A percentile compares a stretch with the other conserved stretches of the same genome.
phyloP scores from a whole-genome alignment of 2,329 filamentous ascomycete species.

The Moelleriella libera region DNA sequence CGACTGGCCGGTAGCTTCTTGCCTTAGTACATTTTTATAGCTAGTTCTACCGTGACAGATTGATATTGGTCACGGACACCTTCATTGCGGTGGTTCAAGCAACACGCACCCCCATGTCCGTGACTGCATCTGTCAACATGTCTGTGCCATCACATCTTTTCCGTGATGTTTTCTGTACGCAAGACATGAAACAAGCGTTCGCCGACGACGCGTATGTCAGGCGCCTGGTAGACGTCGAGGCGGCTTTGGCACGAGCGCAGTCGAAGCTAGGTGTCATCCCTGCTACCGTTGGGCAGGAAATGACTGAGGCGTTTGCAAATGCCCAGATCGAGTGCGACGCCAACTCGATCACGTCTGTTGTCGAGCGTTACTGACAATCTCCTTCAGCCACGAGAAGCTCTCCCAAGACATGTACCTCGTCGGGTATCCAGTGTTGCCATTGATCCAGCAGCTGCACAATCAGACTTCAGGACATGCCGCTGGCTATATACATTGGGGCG shows the following conservation, averaged over 20 bases:
- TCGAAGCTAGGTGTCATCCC: conserved; percentile 20
- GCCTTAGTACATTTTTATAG: too few species aligned
- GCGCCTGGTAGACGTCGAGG: conserved; percentile 34
- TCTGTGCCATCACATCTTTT: not conserved
- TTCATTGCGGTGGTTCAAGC: too few species aligned
- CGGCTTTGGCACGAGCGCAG: conserved; percentile 35
- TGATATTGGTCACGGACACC: too few species aligned
- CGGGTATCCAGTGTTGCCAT: not conserved
- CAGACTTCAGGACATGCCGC: conserved; percentile 11
- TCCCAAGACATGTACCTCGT: not conserved
- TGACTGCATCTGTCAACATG: too few species aligned
- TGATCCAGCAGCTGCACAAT: not conserved
- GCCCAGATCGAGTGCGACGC: not conserved
- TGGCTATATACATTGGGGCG: conserved; percentile 41
- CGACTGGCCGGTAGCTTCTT: too few species aligned
- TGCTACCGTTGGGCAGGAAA: not conserved
- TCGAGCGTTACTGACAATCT: not conserved
- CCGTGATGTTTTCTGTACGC: not conserved
- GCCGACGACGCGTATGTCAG: conserved; percentile 33
- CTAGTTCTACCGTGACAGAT: too few species aligned
- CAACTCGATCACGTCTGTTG: not conserved
- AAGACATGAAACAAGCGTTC: conserved; percentile 20
- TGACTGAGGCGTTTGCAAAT: not conserved
- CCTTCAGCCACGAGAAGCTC: not conserved
- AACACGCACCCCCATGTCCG: too few species aligned